Percentiles rank a stretch among this genome's conserved stretches.
Evolutionary conservation across 2,329 filamentous ascomycete species (phyloP).

Genomic region (Aureobasidium sp.): DNA sequence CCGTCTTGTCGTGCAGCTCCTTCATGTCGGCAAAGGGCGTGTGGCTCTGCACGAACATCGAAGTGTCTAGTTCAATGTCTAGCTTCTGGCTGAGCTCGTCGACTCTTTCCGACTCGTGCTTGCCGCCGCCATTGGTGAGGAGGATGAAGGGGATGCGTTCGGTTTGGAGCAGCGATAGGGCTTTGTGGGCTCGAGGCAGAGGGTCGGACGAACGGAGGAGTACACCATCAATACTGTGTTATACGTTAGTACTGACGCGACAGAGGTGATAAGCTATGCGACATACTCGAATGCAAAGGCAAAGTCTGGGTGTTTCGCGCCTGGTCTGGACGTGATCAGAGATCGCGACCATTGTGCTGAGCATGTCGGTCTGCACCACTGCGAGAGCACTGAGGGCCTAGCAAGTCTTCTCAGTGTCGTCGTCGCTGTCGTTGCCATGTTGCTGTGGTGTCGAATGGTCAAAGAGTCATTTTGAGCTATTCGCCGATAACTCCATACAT

Average conservation of each 20-base stretch:
- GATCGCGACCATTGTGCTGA: not conserved
- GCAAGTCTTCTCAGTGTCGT: not conserved
- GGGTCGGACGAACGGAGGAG: constrained; percentile 74
- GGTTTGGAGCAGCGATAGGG: constrained; percentile 64
- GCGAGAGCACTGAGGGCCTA: not conserved
- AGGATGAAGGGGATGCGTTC: constrained; percentile 85
- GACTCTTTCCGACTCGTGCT: constrained; percentile 67
- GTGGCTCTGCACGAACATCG: constrained; percentile 81
- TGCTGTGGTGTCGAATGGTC: not conserved
- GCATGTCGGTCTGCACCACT: constrained; percentile 1
- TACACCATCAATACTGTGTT: constrained; percentile 79
- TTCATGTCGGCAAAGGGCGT: constrained; percentile 76
- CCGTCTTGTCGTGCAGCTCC: constrained; percentile 48
- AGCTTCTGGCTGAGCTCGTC: constrained; percentile 62
- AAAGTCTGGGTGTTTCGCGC: constrained; percentile 35
- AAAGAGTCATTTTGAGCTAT: not conserved
- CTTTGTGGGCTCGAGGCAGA: constrained; percentile 68
- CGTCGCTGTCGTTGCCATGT: not conserved
- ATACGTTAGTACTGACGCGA: constrained; percentile 16
- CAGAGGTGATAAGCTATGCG: not conserved
- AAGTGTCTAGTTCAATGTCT: constrained; percentile 55
- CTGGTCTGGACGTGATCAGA: not conserved
- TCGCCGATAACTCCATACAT: not conserved
- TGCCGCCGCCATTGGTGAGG: constrained; percentile 91
- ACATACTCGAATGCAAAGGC: constrained; percentile 53